Evolutionary conservation across 345 rosid genomes (phyloP).

Genomic region (Alliaria petiolata): DNA sequence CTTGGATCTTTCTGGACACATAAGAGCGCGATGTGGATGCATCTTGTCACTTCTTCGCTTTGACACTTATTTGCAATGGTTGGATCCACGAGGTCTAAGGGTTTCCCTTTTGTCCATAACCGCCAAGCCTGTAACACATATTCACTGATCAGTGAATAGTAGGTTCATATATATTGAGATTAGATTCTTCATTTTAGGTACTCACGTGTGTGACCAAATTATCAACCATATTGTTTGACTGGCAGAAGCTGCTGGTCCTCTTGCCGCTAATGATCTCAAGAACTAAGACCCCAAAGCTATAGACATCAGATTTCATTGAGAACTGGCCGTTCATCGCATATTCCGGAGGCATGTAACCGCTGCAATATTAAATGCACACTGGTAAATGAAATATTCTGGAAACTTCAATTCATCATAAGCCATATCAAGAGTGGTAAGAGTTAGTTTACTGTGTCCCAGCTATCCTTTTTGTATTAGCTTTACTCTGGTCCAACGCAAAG

Average conservation of each 20-base stretch:
- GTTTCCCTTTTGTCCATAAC: slow-evolving; percentile 6
- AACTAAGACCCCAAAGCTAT: slow-evolving; percentile 28
- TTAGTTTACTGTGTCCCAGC: too few species aligned
- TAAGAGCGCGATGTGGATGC: slow-evolving; percentile 21
- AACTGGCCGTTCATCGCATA: not conserved
- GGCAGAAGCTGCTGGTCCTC: slow-evolving; percentile 20
- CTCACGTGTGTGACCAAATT: not conserved
- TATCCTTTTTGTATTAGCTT: too few species aligned
- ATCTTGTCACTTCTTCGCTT: slow-evolving; percentile 25
- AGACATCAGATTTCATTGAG: slow-evolving; percentile 29
- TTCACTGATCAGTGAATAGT: not conserved
- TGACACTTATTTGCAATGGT: not conserved
- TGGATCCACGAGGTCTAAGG: slow-evolving; percentile 11
- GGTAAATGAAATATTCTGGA: too few species aligned
- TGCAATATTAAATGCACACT: too few species aligned
- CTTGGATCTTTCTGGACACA: slow-evolving; percentile 17
- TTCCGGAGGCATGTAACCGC: slow-evolving; percentile 25
- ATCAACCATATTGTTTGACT: too few species aligned
- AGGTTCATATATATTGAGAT: too few species aligned
- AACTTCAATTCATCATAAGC: too few species aligned
- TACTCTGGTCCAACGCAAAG: too few species aligned
- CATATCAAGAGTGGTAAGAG: too few species aligned
- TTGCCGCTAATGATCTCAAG: slow-evolving; percentile 28
- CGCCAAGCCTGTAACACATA: slow-evolving; percentile 24
- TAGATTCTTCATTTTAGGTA: not conserved